Conservation (phyloP, 2,329 filamentous ascomycete genomes). For the Pyricularia pennisetigena region DNA sequence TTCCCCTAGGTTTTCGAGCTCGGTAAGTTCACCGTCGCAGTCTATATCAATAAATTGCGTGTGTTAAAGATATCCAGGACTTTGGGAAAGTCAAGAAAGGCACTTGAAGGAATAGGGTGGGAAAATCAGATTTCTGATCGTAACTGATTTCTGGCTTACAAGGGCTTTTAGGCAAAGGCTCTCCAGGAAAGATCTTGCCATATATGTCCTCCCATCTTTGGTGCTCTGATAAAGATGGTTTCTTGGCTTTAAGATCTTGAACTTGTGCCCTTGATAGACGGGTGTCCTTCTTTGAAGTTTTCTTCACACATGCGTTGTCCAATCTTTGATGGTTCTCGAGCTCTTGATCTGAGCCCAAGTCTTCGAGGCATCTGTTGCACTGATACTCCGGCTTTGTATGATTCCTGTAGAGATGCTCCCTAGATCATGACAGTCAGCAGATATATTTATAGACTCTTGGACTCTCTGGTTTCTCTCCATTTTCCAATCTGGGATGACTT, state of each 20-base stretch:
- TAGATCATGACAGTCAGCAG: slow-evolving; percentile 5
- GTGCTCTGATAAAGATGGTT: slow-evolving; percentile 9
- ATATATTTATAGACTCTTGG: not conserved
- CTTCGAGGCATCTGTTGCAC: slow-evolving; percentile 17
- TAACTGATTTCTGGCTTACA: not conserved
- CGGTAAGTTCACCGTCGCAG: not conserved
- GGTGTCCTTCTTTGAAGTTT: slow-evolving; percentile 29
- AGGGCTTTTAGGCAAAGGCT: slow-evolving; percentile 9
- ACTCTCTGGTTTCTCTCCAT: not conserved
- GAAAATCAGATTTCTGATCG: not conserved
- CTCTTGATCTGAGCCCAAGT: slow-evolving; percentile 13
- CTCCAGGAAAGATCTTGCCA: slow-evolving; percentile 13
- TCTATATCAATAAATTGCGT: not conserved
- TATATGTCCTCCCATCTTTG: slow-evolving; percentile 17
- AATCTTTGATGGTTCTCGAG: slow-evolving; percentile 16
- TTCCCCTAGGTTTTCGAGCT: not conserved
- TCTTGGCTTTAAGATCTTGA: slow-evolving; percentile 12
- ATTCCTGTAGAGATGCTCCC: slow-evolving; percentile 18
- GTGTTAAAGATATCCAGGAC: not conserved
- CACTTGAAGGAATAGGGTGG: not conserved
- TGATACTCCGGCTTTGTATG: slow-evolving; percentile 14
- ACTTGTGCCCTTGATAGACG: slow-evolving; percentile 31
- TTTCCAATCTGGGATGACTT: not conserved
- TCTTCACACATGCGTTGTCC: slow-evolving; percentile 23
- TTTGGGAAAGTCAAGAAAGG: not conserved